phyloP scores from a whole-genome alignment of 1,139 yeast genomes.

The Hansenula lynferdii region DNA sequence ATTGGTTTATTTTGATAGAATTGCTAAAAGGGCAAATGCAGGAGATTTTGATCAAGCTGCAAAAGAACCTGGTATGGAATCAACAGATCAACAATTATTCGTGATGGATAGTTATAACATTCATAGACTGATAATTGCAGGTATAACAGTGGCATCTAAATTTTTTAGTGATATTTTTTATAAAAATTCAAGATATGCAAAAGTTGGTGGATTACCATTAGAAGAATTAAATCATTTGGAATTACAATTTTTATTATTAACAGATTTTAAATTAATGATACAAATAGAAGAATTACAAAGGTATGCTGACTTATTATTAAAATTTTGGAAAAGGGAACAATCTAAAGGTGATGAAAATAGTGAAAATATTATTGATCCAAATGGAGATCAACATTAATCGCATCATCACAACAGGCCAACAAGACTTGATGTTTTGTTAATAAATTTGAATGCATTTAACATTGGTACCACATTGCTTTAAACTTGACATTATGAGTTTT shows the following conservation, averaged over 20 bases:
- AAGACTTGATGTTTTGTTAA: too few species aligned
- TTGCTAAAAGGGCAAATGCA: conserved; percentile 81
- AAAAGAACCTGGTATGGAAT: conserved; percentile 11
- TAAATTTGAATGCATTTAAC: too few species aligned
- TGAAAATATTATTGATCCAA: too few species aligned
- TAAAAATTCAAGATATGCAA: conserved; percentile 93
- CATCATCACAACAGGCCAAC: too few species aligned
- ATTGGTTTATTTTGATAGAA: conserved; percentile 89
- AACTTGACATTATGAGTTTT: too few species aligned
- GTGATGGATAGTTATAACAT: conserved; percentile 96
- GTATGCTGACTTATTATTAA: conserved; percentile 79
- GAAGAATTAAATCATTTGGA: conserved; percentile 93
- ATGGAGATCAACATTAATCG: too few species aligned
- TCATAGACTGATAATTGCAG: conserved; percentile 92
- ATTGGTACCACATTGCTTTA: too few species aligned
- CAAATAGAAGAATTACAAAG: conserved; percentile 87
- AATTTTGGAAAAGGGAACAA: conserved; percentile 76
- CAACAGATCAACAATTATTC: conserved; percentile 75
- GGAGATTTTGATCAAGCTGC: conserved; percentile 27
- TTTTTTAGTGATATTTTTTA: conserved; percentile 95
- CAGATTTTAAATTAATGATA: conserved; percentile 85
- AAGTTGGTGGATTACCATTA: conserved; percentile 94
- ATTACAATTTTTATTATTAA: conserved; percentile 75
- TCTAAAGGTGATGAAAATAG: conserved; percentile 10
- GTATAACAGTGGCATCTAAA: conserved; percentile 92